Conservation (phyloP, 345 rosid species). For the Triadica sebifera region DNA sequence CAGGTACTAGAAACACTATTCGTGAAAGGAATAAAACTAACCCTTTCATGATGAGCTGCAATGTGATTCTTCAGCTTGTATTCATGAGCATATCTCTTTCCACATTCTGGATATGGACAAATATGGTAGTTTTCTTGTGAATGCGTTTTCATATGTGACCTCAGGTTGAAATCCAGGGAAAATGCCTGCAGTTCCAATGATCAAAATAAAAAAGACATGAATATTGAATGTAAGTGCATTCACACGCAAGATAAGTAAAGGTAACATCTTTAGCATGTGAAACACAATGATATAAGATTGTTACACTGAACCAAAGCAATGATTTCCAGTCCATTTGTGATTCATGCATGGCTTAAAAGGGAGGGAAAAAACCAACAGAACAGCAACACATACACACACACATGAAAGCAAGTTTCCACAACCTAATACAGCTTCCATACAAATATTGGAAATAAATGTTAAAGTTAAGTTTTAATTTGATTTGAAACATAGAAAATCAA, state of each 20-base stretch:
- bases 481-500: background rate
- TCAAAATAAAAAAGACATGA: conserved; percentile 8
- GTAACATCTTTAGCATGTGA: background rate
- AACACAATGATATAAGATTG: conserved; percentile 2
- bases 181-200: conserved; percentile 66
- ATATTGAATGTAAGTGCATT: background rate
- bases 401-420: background rate
- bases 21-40: conserved; percentile 18
- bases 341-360: too few relatives aligned
- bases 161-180: conserved; percentile 94
- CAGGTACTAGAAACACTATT: background rate
- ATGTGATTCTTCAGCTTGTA: conserved; percentile 94
- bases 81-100: conserved; percentile 98
- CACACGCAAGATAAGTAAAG: conserved; percentile 8
- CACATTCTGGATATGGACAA: conserved; percentile 89
- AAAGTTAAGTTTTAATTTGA: background rate
- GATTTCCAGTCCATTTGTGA: background rate
- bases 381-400: too few relatives aligned
- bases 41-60: conserved; percentile 83
- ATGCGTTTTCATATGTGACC: conserved; percentile 98
- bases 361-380: too few relatives aligned
- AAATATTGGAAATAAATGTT: background rate
- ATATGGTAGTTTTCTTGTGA: conserved; percentile 96
- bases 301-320: background rate
- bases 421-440: background rate